Conservation (phyloP, 345 rosid genomes). For the Syzygium grande region DNA sequence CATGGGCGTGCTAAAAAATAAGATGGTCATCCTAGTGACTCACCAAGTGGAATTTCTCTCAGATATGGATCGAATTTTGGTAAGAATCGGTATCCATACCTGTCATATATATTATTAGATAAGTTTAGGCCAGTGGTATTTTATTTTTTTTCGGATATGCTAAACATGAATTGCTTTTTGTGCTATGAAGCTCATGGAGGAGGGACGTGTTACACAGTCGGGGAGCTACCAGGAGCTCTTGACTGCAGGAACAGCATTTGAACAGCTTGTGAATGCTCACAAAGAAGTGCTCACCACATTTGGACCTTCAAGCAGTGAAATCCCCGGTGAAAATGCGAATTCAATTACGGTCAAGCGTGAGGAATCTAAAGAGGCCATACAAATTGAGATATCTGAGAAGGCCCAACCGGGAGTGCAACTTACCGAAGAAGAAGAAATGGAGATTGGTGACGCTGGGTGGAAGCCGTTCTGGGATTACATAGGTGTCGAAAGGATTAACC, state of each 20-base stretch:
- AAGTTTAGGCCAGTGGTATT: neutral
- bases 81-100: slow-evolving; percentile 5
- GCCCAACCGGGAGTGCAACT: slow-evolving; percentile 36
- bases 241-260: slow-evolving; percentile 47
- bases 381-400: slow-evolving; percentile 16
- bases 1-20: slow-evolving; percentile 36
- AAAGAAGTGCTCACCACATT: slow-evolving; percentile 39
- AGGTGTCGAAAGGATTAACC: slow-evolving; percentile 35
- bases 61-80: slow-evolving; percentile 53
- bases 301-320: slow-evolving; percentile 23
- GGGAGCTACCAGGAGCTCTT: slow-evolving; percentile 59
- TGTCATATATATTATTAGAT: neutral
- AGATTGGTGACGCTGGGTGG: slow-evolving; percentile 50
- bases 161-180: neutral
- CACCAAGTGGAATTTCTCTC: slow-evolving; percentile 87
- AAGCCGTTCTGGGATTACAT: slow-evolving; percentile 61
- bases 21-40: slow-evolving; percentile 70
- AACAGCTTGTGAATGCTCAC: slow-evolving; percentile 73
- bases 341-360: slow-evolving; percentile 1
- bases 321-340: slow-evolving; percentile 6
- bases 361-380: slow-evolving; percentile 8
- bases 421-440: slow-evolving; percentile 61
- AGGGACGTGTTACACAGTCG: slow-evolving; percentile 45
- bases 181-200: slow-evolving; percentile 48
- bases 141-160: neutral